Percentiles rank a stretch among this genome's conserved stretches.
These are phyloP conservation scores for Nicotiana benthamiana DNA, from an alignment of 257 asterid genomes.

Conservation along the genomic window DNA sequence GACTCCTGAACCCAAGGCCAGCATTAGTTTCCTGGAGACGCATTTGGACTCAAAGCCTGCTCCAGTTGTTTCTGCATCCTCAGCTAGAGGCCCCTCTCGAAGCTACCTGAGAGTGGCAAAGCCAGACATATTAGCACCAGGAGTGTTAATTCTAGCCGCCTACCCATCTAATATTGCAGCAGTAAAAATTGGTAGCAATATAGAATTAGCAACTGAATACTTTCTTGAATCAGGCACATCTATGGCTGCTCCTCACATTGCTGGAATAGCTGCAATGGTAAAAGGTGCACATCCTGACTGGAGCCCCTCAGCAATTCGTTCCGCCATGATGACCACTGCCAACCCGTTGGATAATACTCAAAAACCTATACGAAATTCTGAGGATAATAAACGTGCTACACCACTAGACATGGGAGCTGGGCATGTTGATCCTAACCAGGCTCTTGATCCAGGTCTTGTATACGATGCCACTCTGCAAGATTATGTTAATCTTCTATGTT, in stretches of 20 bases:
- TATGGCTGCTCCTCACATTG: conserved; percentile 40
- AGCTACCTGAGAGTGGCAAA: conserved; percentile 27
- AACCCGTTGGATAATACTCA: conserved; percentile 20
- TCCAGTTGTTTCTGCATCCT: conserved; percentile 29
- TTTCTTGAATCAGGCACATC: conserved; percentile 32
- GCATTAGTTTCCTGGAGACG: conserved; percentile 29
- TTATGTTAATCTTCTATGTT: conserved; percentile 10
- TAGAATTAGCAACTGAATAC: conserved; percentile 21
- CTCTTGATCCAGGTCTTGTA: conserved; percentile 12
- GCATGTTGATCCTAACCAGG: conserved; percentile 11
- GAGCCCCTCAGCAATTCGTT: conserved; percentile 39
- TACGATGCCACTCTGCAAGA: conserved; percentile 6
- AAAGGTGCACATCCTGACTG: too few relatives aligned
- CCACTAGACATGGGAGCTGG: conserved; percentile 13
- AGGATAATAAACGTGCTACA: conserved; percentile 3
- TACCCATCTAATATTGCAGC: conserved; percentile 17
- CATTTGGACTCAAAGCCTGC: conserved; percentile 18
- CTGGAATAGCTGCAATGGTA: conserved; percentile 35
- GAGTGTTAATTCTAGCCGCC: conserved; percentile 30
- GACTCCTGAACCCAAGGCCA: conserved; percentile 7
- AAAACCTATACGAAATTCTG: conserved; percentile 5
- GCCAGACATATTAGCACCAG: conserved; percentile 43
- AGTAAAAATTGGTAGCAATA: conserved; percentile 11
- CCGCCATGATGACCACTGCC: conserved; percentile 38
- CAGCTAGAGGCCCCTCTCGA: conserved; percentile 39